These are phyloP conservation scores for Panicum virgatum DNA, from an alignment of 202 grass and related monocot species.

Conservation along the genomic window DNA sequence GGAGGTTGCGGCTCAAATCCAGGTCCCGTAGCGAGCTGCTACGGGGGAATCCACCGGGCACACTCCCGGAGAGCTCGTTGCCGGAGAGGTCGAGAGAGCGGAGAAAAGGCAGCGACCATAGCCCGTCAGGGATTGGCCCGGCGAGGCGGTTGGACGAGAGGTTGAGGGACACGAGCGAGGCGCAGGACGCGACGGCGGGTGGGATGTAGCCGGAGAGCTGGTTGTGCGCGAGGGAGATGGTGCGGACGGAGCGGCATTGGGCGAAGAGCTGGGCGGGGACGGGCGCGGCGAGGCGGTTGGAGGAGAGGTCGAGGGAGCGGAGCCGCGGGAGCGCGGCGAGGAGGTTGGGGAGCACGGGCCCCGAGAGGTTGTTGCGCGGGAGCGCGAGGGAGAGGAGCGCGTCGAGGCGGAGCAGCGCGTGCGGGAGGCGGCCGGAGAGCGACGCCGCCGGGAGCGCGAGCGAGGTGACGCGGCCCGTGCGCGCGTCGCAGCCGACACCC, in stretches of 20 bases:
- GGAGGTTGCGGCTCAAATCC: constrained; percentile 70
- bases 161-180: constrained; percentile 70
- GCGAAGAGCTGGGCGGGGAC: constrained; percentile 73
- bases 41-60: constrained; percentile 61
- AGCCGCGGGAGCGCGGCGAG: constrained; percentile 55
- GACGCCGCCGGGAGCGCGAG: constrained; percentile 58
- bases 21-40: constrained; percentile 53
- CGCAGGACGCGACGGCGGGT: constrained; percentile 54
- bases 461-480: constrained; percentile 56
- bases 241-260: constrained; percentile 66
- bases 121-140: constrained; percentile 51
- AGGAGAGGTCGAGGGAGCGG: constrained; percentile 67
- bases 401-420: constrained; percentile 79
- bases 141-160: constrained; percentile 80
- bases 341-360: constrained; percentile 45
- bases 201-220: constrained; percentile 67
- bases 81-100: constrained; percentile 85
- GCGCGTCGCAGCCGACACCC: constrained; percentile 60
- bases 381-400: constrained; percentile 60
- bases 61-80: constrained; percentile 64
- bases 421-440: constrained; percentile 74
- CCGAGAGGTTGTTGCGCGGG: constrained; percentile 75
- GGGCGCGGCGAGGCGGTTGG: constrained; percentile 57
- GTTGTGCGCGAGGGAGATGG: constrained; percentile 66
- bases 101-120: constrained; percentile 77